Conservation (phyloP, 164 flowering plant species). For the Cinnamomum micranthum region DNA sequence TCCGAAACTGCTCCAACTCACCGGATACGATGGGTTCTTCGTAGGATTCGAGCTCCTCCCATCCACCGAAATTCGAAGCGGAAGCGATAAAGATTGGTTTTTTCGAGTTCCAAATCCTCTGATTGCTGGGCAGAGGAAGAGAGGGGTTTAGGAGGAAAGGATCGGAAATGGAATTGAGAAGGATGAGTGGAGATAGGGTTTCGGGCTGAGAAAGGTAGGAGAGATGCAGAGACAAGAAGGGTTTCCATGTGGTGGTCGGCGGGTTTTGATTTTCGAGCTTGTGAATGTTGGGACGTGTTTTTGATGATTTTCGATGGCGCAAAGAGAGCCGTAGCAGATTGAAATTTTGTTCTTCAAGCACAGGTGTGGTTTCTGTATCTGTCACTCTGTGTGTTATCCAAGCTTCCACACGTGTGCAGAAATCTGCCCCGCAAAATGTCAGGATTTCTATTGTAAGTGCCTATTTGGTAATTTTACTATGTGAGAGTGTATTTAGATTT, state of each 20-base stretch:
- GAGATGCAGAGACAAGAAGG: conserved; percentile 4
- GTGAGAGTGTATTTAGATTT: too few species aligned
- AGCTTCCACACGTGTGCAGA: not conserved
- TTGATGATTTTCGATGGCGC: not conserved
- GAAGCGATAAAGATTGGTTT: conserved; percentile 13
- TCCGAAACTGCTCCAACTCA: conserved; percentile 49
- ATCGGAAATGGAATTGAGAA: conserved; percentile 18
- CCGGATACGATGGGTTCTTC: conserved; percentile 27
- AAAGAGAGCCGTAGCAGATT: not conserved
- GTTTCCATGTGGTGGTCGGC: conserved; percentile 3
- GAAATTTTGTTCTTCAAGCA: not conserved
- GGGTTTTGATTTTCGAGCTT: not conserved
- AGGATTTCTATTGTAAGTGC: too few species aligned
- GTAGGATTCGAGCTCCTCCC: conserved; percentile 50
- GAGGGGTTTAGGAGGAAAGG: conserved; percentile 16
- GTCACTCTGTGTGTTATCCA: too few species aligned
- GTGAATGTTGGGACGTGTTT: not conserved
- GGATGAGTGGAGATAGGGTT: conserved; percentile 10
- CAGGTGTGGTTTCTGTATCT: not conserved
- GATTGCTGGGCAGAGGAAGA: conserved; percentile 19
- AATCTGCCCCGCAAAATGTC: not conserved
- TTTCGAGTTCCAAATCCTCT: conserved; percentile 11
- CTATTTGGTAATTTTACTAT: too few species aligned
- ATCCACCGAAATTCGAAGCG: conserved; percentile 54
- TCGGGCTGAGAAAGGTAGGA: not conserved